These are phyloP conservation scores for Fusarium euwallaceae DNA, from an alignment of 2,329 filamentous ascomycete species.

Conservation along the genomic window DNA sequence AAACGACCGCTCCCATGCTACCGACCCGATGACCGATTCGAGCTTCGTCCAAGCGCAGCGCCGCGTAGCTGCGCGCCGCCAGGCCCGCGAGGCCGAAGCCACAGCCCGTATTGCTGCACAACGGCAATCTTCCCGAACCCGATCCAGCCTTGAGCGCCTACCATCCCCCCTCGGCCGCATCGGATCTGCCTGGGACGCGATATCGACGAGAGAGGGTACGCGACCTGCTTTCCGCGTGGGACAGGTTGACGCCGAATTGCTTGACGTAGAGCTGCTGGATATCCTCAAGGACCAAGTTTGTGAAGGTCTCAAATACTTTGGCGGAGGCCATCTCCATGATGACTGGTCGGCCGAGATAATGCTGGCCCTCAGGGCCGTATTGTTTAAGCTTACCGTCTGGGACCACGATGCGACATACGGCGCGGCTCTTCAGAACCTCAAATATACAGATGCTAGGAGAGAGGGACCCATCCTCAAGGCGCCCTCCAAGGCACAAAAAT, in stretches of 20 bases:
- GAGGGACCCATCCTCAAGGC: conserved; percentile 72
- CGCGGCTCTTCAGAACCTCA: conserved; percentile 90
- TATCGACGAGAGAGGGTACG: conserved; percentile 82
- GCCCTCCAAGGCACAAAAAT: conserved; percentile 87
- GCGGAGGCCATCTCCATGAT: conserved; percentile 79
- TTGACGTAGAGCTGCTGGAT: conserved; percentile 93
- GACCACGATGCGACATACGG: conserved; percentile 97
- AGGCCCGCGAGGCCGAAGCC: conserved; percentile 77
- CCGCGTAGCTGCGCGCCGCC: conserved; percentile 85
- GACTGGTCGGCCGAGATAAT: conserved; percentile 91
- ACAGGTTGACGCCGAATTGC: conserved; percentile 93
- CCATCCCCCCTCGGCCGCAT: conserved; percentile 74
- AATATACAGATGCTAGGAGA: conserved; percentile 86
- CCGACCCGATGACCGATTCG: conserved; percentile 61
- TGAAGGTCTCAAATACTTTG: conserved; percentile 89
- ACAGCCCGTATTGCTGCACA: conserved; percentile 66
- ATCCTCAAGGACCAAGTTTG: conserved; percentile 88
- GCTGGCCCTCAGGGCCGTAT: conserved; percentile 78
- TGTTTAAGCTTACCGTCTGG: conserved; percentile 98
- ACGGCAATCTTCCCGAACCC: conserved; percentile 66
- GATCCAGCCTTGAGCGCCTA: conserved; percentile 68
- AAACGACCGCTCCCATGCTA: conserved; percentile 47
- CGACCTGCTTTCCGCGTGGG: conserved; percentile 91
- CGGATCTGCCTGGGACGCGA: conserved; percentile 74
- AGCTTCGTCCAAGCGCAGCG: conserved; percentile 92